Evolutionary conservation across 2,329 filamentous ascomycete genomes (phyloP).

Genomic region (Diplodia corticola): DNA sequence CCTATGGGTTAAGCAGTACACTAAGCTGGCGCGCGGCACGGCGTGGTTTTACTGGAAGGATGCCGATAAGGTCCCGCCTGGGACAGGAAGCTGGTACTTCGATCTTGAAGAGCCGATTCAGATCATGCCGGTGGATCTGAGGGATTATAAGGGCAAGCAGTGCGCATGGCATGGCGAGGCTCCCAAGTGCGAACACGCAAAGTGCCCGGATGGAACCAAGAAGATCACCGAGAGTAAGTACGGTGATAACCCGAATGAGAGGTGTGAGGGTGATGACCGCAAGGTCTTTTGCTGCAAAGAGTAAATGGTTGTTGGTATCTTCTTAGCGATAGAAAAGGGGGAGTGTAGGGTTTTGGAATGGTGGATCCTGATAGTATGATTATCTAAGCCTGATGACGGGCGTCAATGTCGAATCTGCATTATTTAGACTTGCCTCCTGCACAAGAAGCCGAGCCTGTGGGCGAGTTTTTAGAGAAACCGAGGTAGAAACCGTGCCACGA

Average conservation of each 20-base stretch:
- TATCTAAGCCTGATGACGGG: too few species aligned
- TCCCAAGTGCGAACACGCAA: background rate
- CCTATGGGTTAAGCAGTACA: background rate
- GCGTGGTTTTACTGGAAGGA: background rate
- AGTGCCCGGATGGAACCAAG: background rate
- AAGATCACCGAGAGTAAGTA: background rate
- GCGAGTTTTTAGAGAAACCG: too few species aligned
- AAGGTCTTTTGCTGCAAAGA: background rate
- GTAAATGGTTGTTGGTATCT: too few species aligned
- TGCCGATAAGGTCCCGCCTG: background rate
- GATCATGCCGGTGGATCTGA: background rate
- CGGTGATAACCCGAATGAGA: background rate
- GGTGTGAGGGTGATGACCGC: background rate
- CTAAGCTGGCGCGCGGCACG: background rate
- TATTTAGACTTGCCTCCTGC: too few species aligned
- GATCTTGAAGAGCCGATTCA: background rate
- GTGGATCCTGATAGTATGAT: too few species aligned
- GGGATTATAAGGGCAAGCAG: background rate
- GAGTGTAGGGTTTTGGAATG: too few species aligned
- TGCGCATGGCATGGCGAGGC: background rate
- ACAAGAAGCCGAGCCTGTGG: too few species aligned
- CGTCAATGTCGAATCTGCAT: too few species aligned
- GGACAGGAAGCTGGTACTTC: background rate
- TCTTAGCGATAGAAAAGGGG: too few species aligned
- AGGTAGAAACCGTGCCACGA: too few species aligned